Evolutionary conservation across 2,329 filamentous ascomycete species (phyloP).

Genomic region (Claviceps pusilla): DNA sequence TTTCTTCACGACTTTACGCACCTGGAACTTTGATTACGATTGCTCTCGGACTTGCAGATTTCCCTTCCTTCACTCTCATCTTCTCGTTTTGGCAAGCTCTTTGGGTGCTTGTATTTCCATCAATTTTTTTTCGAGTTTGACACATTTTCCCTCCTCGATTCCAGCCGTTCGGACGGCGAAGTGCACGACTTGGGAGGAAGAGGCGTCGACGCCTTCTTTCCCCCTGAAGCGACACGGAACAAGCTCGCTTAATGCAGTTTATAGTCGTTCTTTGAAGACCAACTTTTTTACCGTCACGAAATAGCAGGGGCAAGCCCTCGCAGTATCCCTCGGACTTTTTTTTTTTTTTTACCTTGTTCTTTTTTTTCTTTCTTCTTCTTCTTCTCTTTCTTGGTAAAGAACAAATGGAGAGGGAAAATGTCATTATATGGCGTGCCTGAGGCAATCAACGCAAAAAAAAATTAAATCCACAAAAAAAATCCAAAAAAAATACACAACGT

Average conservation of each 20-base stretch:
- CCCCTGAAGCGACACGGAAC: background rate
- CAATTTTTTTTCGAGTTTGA: background rate
- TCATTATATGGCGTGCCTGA: background rate
- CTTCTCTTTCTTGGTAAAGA: background rate
- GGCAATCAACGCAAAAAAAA: background rate
- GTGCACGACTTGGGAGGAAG: background rate
- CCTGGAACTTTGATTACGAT: conserved; percentile 23
- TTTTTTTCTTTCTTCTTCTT: background rate
- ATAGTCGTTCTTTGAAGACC: conserved; percentile 23
- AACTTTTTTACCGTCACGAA: conserved; percentile 17
- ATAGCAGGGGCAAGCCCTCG: conserved; percentile 9
- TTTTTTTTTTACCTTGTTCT: background rate
- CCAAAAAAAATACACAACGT: background rate
- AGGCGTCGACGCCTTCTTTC: background rate
- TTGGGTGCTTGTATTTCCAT: conserved; percentile 1
- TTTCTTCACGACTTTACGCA: conserved; percentile 22
- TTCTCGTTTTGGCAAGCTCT: conserved; percentile 1
- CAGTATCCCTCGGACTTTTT: background rate
- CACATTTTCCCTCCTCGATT: background rate
- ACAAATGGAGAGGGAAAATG: background rate
- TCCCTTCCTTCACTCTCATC: background rate
- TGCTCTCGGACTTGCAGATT: conserved; percentile 10
- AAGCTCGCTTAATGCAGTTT: conserved; percentile 21
- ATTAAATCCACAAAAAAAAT: too few relatives aligned
- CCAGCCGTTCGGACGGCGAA: background rate